Conservation (phyloP, 2,329 filamentous ascomycete genomes). For the Calonectria pauciramosa region DNA sequence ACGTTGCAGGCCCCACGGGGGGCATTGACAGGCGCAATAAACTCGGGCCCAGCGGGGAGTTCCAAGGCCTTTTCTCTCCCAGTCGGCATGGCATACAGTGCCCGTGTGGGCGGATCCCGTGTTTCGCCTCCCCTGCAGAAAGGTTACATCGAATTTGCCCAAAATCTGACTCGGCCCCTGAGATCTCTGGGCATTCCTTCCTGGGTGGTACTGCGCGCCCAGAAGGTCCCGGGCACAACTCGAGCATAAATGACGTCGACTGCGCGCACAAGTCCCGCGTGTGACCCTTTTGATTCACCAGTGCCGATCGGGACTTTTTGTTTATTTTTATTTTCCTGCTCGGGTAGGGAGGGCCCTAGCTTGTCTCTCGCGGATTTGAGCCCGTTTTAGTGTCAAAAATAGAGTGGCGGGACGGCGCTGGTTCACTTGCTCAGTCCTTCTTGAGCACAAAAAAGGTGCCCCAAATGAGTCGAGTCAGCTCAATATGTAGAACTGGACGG, state of each 20-base stretch:
- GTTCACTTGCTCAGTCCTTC: not conserved
- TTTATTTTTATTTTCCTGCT: not conserved
- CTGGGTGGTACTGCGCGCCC: no score
- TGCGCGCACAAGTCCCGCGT: not conserved
- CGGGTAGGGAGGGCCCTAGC: not conserved
- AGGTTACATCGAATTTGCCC: conserved; percentile 5
- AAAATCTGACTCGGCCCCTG: not conserved
- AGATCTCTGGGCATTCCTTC: not conserved
- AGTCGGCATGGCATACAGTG: not conserved
- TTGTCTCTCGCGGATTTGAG: not conserved
- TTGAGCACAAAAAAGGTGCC: no score
- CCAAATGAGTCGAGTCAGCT: not conserved
- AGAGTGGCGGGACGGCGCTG: not conserved
- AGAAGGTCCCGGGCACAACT: not conserved
- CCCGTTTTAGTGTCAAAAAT: not conserved
- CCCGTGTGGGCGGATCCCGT: not conserved
- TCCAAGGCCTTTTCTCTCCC: not conserved
- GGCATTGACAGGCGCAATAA: not conserved
- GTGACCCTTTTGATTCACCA: not conserved
- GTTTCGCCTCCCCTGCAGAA: not conserved
- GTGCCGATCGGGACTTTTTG: not conserved
- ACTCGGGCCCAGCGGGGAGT: conserved; percentile 2
- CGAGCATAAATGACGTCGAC: not conserved
- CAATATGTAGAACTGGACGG: no score
- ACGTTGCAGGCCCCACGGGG: not conserved